Conservation (phyloP, 2,329 filamentous ascomycete genomes). For the Aotearoamyces nothofagi region DNA sequence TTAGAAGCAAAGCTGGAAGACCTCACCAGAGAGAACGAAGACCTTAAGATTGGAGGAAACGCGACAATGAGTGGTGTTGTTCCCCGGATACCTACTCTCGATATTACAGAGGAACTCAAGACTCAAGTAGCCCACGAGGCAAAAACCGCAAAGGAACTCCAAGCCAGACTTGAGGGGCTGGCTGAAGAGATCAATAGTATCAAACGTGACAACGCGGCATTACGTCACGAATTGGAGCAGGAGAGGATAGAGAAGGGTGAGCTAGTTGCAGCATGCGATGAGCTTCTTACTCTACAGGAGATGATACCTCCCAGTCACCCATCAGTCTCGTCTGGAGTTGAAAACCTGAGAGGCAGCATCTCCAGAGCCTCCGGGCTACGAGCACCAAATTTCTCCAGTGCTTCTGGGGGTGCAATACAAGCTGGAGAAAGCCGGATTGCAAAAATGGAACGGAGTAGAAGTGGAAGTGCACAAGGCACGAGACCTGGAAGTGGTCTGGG, state of each 20-base stretch:
- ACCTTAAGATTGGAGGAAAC: slow-evolving; percentile 48
- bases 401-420: slow-evolving; percentile 19
- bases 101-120: slow-evolving; percentile 29
- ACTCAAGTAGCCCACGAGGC: slow-evolving; percentile 47
- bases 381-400: slow-evolving; percentile 35
- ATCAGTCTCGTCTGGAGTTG: slow-evolving; percentile 22
- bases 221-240: slow-evolving; percentile 50
- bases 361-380: slow-evolving; percentile 41
- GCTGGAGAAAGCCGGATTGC: slow-evolving; percentile 31
- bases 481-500: not conserved
- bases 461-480: slow-evolving; percentile 17
- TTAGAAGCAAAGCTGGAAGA: slow-evolving; percentile 60
- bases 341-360: slow-evolving; percentile 38
- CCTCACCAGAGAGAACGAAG: slow-evolving; percentile 56
- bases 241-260: slow-evolving; percentile 77
- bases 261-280: slow-evolving; percentile 54
- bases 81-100: slow-evolving; percentile 1
- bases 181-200: slow-evolving; percentile 57
- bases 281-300: not conserved
- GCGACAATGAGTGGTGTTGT: slow-evolving; percentile 24
- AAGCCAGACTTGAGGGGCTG: slow-evolving; percentile 61
- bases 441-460: slow-evolving; percentile 20
- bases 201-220: slow-evolving; percentile 50
- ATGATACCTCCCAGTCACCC: slow-evolving; percentile 16
- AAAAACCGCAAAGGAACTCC: slow-evolving; percentile 51